A percentile compares a stretch with the other conserved stretches of the same genome.
Evolutionary conservation across 2,329 filamentous ascomycete genomes (phyloP).

Genomic region (Ophiocordyceps camponoti-floridani): DNA sequence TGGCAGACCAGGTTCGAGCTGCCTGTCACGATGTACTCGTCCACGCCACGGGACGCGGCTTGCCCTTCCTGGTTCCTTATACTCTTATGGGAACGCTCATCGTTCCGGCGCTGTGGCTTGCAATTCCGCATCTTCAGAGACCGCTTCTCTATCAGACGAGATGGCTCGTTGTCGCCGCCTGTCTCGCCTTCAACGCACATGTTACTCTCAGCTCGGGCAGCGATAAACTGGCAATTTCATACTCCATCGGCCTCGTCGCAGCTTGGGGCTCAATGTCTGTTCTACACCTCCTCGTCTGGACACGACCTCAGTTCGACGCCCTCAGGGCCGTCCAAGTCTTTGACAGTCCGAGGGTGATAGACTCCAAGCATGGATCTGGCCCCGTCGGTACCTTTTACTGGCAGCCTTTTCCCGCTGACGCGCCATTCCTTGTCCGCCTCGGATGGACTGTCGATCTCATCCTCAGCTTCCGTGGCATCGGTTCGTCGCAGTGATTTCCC

Average conservation of each 20-base stretch:
- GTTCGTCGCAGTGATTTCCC: constrained; percentile 18
- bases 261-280: constrained; percentile 32
- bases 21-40: constrained; percentile 20
- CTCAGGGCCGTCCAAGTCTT: constrained; percentile 30
- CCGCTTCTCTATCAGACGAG: constrained; percentile 29
- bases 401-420: constrained; percentile 37
- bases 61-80: constrained; percentile 34
- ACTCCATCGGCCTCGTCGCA: constrained; percentile 29
- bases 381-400: constrained; percentile 19
- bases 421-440: constrained; percentile 28
- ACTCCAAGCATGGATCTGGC: no score
- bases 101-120: constrained; percentile 34
- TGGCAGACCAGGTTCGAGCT: constrained; percentile 6
- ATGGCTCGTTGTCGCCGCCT: constrained; percentile 28
- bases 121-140: constrained; percentile 31
- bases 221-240: constrained; percentile 30
- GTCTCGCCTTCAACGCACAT: constrained; percentile 24
- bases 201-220: constrained; percentile 26
- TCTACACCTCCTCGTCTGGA: constrained; percentile 32
- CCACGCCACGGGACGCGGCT: constrained; percentile 17
- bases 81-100: constrained; percentile 27
- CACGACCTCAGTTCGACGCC: constrained; percentile 35
- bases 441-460: constrained; percentile 39
- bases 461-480: constrained; percentile 33
- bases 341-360: no score